Evolutionary conservation across 805 yeast species (phyloP), one percentile per base, ranked within the genome.

Genomic region (Saturnispora besseyi): DNA sequence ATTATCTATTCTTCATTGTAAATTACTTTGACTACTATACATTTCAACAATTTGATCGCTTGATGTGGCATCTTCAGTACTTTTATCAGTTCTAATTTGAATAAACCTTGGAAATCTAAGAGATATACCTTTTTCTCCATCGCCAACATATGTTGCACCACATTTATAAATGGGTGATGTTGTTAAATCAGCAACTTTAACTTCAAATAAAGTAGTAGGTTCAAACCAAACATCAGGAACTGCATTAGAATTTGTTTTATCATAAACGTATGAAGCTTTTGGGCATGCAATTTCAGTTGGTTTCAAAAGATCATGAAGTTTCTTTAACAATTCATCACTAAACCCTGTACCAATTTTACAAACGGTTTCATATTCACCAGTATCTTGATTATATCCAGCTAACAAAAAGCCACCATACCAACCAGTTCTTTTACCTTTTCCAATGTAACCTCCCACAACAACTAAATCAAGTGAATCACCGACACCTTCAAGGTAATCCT

Each of bases 281-380:
- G 96, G 85, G 9, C 64, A 69, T 0, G 66, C 57, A 11, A 80
- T 76, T 45, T 81, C 95, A 0, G 59, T 56, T 64, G 87, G 82
- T 40, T 82, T 78, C 51, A 93, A 72, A 45, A 72, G 72, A 26
- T 74, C 76, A 58, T 82, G 73, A 31, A 93, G 64, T 28, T 67
- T 67, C 33, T 78, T 79, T 51, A 93, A 72, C 60, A 81, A 76
- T 55, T 84, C 97, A 56, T 93, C 99, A 38, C 89, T 79, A 62
- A 93, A 93, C 0, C 99, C 99, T 0, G 99, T 93, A 44, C 99
- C 99, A 49, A 95, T 90, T 64, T 93, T 93, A 70, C 99, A 93
- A 40, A 95, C 84, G 0, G 97, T 86, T 65, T 93, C 98, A 63
- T 78, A 88, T 60, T 90, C 97, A 22, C 95, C 98, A 0, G 88